These are phyloP conservation scores for Zoysia matrella DNA, from an alignment of 202 grass and related monocot species.

Conservation along the genomic window DNA sequence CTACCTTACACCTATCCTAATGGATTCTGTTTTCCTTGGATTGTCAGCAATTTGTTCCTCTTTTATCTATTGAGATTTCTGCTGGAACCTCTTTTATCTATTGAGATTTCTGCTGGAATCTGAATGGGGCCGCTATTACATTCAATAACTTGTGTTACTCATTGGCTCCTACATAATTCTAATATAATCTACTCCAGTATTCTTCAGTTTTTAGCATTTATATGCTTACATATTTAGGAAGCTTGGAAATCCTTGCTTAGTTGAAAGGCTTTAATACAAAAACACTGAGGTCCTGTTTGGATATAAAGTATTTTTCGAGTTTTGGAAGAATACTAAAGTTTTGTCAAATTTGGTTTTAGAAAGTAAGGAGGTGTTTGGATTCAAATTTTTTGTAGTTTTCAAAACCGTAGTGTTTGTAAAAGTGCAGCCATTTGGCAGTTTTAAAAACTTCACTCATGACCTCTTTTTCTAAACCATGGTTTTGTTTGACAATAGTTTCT, in stretches of 20 bases:
- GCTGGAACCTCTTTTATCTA: background rate
- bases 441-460: no score
- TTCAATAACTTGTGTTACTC: background rate
- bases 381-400: no score
- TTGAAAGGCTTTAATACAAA: background rate
- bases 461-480: no score
- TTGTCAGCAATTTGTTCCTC: conserved; percentile 26
- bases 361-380: no score
- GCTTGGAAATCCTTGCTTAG: background rate
- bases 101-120: conserved; percentile 16
- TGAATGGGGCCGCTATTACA: background rate
- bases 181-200: background rate
- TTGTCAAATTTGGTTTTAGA: no score
- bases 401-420: no score
- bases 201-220: background rate
- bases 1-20: background rate
- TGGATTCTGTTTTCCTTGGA: background rate
- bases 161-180: conserved; percentile 6
- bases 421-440: no score
- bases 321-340: no score
- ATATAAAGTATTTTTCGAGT: no score
- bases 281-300: no score
- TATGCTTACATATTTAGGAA: background rate
- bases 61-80: no score
- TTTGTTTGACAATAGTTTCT: no score